Base-by-base conservation (phyloP, 805 yeast species). In the Candida qinlingensis region DNA sequence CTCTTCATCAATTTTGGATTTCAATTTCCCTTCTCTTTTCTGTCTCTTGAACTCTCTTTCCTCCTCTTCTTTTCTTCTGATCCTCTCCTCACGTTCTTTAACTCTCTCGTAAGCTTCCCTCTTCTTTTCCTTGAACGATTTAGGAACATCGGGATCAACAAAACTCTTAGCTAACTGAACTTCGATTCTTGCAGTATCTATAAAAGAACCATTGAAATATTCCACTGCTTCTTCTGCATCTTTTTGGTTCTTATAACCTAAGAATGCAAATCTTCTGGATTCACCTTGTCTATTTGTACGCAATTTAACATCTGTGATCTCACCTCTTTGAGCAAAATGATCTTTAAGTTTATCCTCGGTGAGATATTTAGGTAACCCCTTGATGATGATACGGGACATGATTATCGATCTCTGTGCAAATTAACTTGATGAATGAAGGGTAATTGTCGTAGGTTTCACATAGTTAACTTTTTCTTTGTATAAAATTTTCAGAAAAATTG, bases 361-460 rank as follows among this genome's bases (percentile, higher is more conserved):
- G 51, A 81, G 75, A 63, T 86, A 87, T 54, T 73, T 71, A 7
- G 98, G 98, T 45, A 92, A 74, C 40, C 95, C 94, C 65, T 88
- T 92, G 6, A 92, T 96, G 58, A 92, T 92, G 46, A 92, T 77
- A 68, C 98, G 86, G 25, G 98, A 91, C 87, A 81, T 81, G 7
- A 8, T 41, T 19, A 19, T 19, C 19, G 19, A 19, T 19, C 19
- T 19, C 19, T 19, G 19, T 19, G 19, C 19, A 3, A 19, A 19
- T 19, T 19, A 19, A 19, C 19, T 19, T 19, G 19, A 19, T 19
- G 19, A 19, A 19, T 19, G 19, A 19, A 19, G 19, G 19, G 3
- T 19, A 19, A 19, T 19, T 19, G 19, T 2, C 19, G 19, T 19
- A 19, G 19, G 19, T 19, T 19, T 19, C 19, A 19, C 19, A 19